These are phyloP conservation scores for Kazachstania bromeliacearum DNA, from an alignment of 805 yeast species.

Conservation along the genomic window DNA sequence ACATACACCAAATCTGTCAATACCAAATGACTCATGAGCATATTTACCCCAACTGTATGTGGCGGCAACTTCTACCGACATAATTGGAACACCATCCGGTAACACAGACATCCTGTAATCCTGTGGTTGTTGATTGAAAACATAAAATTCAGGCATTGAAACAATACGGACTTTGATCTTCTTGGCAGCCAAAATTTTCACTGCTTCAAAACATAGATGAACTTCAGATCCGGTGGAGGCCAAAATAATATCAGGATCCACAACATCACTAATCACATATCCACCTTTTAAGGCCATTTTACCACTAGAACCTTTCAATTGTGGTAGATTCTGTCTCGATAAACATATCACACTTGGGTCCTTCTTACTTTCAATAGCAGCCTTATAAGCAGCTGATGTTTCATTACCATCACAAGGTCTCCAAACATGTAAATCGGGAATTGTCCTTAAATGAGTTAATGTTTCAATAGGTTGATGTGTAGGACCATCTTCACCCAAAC, in stretches of 20 bases:
- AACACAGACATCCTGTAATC: conserved; percentile 77
- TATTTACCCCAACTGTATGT: conserved; percentile 89
- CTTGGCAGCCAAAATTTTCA: conserved; percentile 52
- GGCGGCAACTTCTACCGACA: conserved; percentile 89
- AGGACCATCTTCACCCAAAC: conserved; percentile 90
- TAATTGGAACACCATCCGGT: conserved; percentile 88
- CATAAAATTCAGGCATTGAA: conserved; percentile 84
- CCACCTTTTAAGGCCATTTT: conserved; percentile 96
- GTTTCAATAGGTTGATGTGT: conserved; percentile 91
- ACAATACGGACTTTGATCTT: conserved; percentile 67
- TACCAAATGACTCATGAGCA: conserved; percentile 93
- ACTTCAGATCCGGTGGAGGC: conserved; percentile 94
- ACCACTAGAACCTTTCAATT: conserved; percentile 82
- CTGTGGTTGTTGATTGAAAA: conserved; percentile 73
- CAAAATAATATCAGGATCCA: conserved; percentile 60
- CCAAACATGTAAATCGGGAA: conserved; percentile 77
- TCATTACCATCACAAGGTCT: conserved; percentile 94
- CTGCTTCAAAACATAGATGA: conserved; percentile 68
- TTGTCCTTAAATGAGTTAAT: conserved; percentile 75
- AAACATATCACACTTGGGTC: conserved; percentile 72
- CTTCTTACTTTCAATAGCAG: conserved; percentile 47
- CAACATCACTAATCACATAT: conserved; percentile 56
- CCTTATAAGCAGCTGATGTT: conserved; percentile 71
- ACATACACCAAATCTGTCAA: conserved; percentile 93
- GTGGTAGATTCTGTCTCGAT: conserved; percentile 85